Evolutionary conservation across 2,329 filamentous ascomycete genomes (phyloP), one percentile per base, ranked within the genome.

Genomic region (Colletotrichum neosansevieriae): DNA sequence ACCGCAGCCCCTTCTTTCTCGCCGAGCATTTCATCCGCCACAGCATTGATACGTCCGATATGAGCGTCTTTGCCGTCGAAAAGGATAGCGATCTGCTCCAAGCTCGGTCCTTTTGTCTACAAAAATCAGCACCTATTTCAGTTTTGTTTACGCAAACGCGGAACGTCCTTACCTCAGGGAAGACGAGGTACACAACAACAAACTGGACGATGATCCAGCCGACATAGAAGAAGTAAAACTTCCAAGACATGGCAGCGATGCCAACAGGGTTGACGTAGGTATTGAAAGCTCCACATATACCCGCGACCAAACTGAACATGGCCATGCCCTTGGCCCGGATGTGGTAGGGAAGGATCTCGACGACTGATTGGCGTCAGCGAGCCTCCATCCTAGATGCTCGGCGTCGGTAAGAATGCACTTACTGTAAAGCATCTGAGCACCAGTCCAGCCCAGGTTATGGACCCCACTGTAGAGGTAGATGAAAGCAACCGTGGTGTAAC

Each of bases 161-260:
- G 2, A 4, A 13, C 10, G 12, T 17, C 11, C 54, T 56, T 36
- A 60, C 66, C 73, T 75, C 51, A 45, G 68, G 29, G 70, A 76
- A 44, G 19, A 70, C 45, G 3, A 71, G 56, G 29, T 61, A 63
- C 58, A 89, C 81, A 0, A 83, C 81, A 0, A 79, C 76, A 2
- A 83, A 67, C 0, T 81, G 78, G 10, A 79, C 81, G 50, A 60
- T 10, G 29, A 70, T 70, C 66, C 64, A 70, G 24, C 47, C 68
- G 6, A 85, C 84, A 61, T 88, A 89, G 21, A 89, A 80, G 69
- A 89, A 85, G 76, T 88, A 89, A 69, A 85, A 89, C 72, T 80
- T 84, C 80, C 85, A 88, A 0, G 79, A 79, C 40, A 88, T 81
- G 2, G 80, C 73, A 0, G 79, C 81, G 2, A 89, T 75, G 0